A percentile compares a stretch with the other conserved stretches of the same genome.
Conservation (phyloP, 1,284 basidiomycete species). For the Sporisorium exsertum region DNA sequence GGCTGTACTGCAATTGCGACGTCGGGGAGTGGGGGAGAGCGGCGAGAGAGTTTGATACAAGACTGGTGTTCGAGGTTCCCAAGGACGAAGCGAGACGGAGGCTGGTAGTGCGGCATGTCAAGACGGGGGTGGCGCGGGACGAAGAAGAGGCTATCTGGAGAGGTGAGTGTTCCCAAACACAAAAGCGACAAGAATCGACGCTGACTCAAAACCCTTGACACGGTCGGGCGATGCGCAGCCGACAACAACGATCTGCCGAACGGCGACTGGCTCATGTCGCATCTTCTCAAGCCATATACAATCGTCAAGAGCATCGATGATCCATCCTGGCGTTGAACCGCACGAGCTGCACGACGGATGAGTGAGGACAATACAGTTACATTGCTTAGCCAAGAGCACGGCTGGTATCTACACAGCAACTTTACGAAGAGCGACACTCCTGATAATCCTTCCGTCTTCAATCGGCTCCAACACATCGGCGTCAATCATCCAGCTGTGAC, state of each 20-base stretch:
- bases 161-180: conserved; percentile 72
- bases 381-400: neutral
- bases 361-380: neutral
- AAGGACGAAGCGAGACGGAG: conserved; percentile 76
- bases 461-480: conserved; percentile 32
- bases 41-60: conserved; percentile 78
- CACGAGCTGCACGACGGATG: neutral
- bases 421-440: conserved; percentile 30
- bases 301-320: conserved; percentile 41
- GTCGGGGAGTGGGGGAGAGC: conserved; percentile 80
- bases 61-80: conserved; percentile 81
- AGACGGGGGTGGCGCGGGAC: conserved; percentile 79
- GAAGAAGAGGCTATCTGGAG: conserved; percentile 78
- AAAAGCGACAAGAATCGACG: neutral
- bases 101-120: conserved; percentile 80
- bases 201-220: neutral
- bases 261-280: conserved; percentile 62
- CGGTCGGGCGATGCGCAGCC: conserved; percentile 23
- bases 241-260: conserved; percentile 67
- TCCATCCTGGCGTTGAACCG: conserved; percentile 27
- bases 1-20: conserved; percentile 82
- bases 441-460: conserved; percentile 40
- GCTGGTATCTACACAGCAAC: neutral
- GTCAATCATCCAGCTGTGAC: conserved; percentile 22
- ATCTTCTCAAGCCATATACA: conserved; percentile 55